Base-by-base conservation (phyloP, 2,329 filamentous ascomycete genomes). In the Colletotrichum tanaceti region DNA sequence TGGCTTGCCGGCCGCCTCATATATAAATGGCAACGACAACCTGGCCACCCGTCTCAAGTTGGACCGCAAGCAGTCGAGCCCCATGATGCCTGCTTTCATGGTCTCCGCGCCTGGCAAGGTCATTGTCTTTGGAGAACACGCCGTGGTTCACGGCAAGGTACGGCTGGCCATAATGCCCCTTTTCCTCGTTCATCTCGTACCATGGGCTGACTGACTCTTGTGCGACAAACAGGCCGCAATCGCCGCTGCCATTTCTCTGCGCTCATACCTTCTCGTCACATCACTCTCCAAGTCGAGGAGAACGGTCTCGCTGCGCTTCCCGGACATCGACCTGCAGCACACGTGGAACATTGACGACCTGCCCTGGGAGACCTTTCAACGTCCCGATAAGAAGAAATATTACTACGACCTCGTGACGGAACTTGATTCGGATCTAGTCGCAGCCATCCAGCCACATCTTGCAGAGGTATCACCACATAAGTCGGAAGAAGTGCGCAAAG, bases 21-120 rank as follows among this genome's bases (percentile, higher is more conserved):
- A 78, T 53, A 71, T 75, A 69, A 81, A 80, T 65, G 77, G 79
- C 71, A 77, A 77, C 70, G 77, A 74, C 43, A 73, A 77, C 67
- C 65, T 79, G 70, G 67, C 74, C 59, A 73, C 79, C 65, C 78
- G 79, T 59, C 75, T 78, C 69, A 84, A 74, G 72, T 76, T 82
- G 74, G 78, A 81, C 57, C 86, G 88, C 77, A 90, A 88, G 73
- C 80, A 84, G 70, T 90, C 88, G 13, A 88, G 82, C 64, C 89
- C 89, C 4, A 88, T 91, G 88, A 89, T 96, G 81, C 94, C 95
- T 50, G 85, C 94, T 70, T 99, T 99, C 78, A 97, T 99, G 93
- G 94, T 98, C 65, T 98, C 96, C 18, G 95, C 97, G 2, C 96
- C 96, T 0, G 97, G 95, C 72, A 99, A 99, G 79, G 96, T 98